A percentile compares a stretch with the other conserved stretches of the same genome.
Evolutionary conservation across 2,329 filamentous ascomycete genomes (phyloP).

Genomic region (Pestalotiopsis fici): DNA sequence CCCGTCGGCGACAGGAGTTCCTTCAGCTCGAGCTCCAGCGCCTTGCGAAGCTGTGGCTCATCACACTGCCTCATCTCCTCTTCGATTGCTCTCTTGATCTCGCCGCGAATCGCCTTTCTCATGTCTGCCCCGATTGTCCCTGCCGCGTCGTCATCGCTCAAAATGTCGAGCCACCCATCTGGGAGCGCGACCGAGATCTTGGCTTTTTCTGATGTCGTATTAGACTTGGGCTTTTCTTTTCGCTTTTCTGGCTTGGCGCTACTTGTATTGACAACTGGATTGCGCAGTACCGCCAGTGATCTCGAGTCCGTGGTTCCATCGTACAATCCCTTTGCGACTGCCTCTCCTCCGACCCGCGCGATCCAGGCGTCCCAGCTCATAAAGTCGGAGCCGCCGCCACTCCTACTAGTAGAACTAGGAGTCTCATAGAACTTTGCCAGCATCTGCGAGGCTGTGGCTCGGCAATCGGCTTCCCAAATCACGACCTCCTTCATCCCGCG

Average conservation of each 20-base stretch:
- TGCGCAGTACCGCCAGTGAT: background rate
- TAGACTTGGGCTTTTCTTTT: background rate
- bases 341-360: background rate
- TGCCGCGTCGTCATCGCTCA: background rate
- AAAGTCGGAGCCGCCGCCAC: background rate
- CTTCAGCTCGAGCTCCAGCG: background rate
- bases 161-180: background rate
- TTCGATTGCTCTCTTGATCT: background rate
- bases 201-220: no score
- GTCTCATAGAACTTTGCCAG: background rate
- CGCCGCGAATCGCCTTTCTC: background rate
- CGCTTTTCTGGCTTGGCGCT: background rate
- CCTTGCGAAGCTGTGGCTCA: background rate
- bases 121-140: background rate
- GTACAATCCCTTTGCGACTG: background rate
- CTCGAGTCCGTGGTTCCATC: background rate
- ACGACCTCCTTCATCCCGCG: background rate
- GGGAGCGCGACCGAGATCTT: background rate
- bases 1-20: background rate
- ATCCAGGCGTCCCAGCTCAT: background rate
- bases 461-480: background rate
- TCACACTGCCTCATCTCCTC: constrained; percentile 1
- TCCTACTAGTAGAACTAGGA: background rate
- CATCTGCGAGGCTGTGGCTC: background rate
- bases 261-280: background rate